Base-by-base conservation (phyloP, 768 basidiomycete species). In the Naganishia onofrii region DNA sequence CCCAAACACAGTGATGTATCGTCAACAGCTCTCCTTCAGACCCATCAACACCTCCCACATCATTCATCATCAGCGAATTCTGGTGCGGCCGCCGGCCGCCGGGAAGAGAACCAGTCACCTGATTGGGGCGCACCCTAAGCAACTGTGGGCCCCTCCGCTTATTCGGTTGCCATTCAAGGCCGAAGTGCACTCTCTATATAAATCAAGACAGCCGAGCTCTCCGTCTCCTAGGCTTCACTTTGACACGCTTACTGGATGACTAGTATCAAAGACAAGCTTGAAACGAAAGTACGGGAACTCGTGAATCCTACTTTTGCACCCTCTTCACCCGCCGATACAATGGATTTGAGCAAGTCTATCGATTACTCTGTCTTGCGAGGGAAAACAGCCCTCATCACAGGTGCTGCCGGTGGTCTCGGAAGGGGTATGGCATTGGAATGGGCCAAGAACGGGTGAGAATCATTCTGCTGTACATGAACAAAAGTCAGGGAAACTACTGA, bases 371-470 rank as follows among this genome's bases (percentile, higher is more conserved):
- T 48, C 36, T 26, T 71, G 19, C 58, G 67, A 56, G 70, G 70
- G 29, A 66, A 66, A 23, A 71, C 66, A 19, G 66, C 54, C 15
- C 26, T 68, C 9, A 71, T 71, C 32, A 71, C 70, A 10, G 70
- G 70, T 28, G 70, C 64, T 4, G 70, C 70, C 2, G 55, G 53
- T 53, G 70, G 70, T 4, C 55, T 71, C 8, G 70, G 70, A 2
- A 58, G 60, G 23, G 70, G 64, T 15, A 71, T 71, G 70, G 70
- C 66, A 6, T 28, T 55, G 23, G 38, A 67, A 23, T 71, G 70
- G 70, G 66, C 66, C 9, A 42, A 57, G 57, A 48, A 63, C 42
- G 70, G 70, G 70, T 71, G 42, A 56, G 64, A 66, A 9, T 58
- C 36, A 28, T 42, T 21, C 10, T 48, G 36, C 2, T 46, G 28